Percentiles rank a stretch among this genome's conserved stretches.
phyloP scores from a whole-genome alignment of 2,329 filamentous ascomycete genomes.

The Orbilia quercus region DNA sequence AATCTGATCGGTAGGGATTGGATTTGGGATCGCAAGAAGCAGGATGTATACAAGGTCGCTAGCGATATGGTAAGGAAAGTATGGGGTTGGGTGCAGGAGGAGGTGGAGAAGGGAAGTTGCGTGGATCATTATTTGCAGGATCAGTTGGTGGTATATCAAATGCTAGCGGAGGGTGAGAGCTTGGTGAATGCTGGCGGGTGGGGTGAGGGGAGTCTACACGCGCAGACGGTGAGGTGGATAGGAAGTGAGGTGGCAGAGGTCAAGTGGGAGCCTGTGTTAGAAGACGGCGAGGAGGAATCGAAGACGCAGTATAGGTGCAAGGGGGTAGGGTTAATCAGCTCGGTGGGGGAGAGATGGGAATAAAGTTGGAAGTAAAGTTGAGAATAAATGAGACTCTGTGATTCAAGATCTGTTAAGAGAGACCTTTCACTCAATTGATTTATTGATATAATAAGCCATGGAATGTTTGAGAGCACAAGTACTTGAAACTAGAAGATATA shows the following conservation, averaged over 20 bases:
- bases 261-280: constrained; percentile 33
- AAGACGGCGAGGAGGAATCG: constrained; percentile 5
- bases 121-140: constrained; percentile 72
- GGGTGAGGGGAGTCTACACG: constrained; percentile 64
- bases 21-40: constrained; percentile 52
- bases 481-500: too few species aligned
- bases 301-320: constrained; percentile 37
- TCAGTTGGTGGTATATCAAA: constrained; percentile 72
- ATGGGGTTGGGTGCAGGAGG: constrained; percentile 57
- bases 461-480: too few species aligned
- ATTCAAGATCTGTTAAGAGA: too few species aligned
- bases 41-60: constrained; percentile 32
- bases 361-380: too few species aligned
- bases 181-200: constrained; percentile 62
- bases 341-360: constrained; percentile 42
- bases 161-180: constrained; percentile 68
- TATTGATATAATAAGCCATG: too few species aligned
- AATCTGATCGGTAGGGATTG: constrained; percentile 56
- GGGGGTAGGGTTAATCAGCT: constrained; percentile 43
- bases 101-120: constrained; percentile 65
- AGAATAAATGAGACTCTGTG: too few species aligned
- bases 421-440: too few species aligned
- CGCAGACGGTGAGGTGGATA: constrained; percentile 73
- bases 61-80: constrained; percentile 51
- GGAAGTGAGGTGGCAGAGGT: constrained; percentile 64